Conservation (phyloP, 805 yeast genomes). For the Candida saitoana region DNA sequence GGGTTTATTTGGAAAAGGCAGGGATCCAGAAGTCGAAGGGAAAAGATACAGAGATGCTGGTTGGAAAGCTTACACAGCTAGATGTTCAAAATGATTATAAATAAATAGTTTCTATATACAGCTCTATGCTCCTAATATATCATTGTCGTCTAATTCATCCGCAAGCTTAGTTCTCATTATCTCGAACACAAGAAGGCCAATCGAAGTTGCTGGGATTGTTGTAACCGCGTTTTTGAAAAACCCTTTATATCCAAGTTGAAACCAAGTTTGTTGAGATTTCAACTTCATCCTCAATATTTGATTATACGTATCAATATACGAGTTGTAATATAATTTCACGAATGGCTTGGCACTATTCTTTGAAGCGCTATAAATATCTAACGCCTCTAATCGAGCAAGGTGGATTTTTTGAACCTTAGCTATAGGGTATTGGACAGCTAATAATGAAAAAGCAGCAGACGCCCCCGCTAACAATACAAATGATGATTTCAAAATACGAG, state of each 20-base stretch:
- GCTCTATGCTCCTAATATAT: constrained; percentile 8
- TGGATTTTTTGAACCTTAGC: constrained; percentile 77
- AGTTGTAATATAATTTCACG: constrained; percentile 58
- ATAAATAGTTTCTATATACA: constrained; percentile 4
- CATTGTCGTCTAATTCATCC: constrained; percentile 25
- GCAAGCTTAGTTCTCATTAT: constrained; percentile 55
- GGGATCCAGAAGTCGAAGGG: constrained; percentile 87
- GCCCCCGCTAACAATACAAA: constrained; percentile 83
- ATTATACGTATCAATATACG: constrained; percentile 71
- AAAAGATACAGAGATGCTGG: constrained; percentile 89
- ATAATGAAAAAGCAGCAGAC: constrained; percentile 72
- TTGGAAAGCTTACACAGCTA: constrained; percentile 67
- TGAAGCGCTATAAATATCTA: constrained; percentile 56
- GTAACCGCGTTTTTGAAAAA: constrained; percentile 67
- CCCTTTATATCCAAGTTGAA: constrained; percentile 73
- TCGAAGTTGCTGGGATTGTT: constrained; percentile 82
- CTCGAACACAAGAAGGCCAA: constrained; percentile 82
- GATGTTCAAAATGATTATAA: constrained; percentile 3
- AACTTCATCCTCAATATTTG: constrained; percentile 53
- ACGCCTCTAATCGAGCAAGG: constrained; percentile 71
- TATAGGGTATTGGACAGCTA: constrained; percentile 80
- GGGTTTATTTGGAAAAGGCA: constrained; percentile 90
- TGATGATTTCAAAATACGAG: constrained; percentile 56
- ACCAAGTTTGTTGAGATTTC: constrained; percentile 54
- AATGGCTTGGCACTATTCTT: constrained; percentile 24